Evolutionary conservation across 106 monocot species (phyloP), one percentile per base, ranked within the genome.

Genomic region (Dioscorea alata): DNA sequence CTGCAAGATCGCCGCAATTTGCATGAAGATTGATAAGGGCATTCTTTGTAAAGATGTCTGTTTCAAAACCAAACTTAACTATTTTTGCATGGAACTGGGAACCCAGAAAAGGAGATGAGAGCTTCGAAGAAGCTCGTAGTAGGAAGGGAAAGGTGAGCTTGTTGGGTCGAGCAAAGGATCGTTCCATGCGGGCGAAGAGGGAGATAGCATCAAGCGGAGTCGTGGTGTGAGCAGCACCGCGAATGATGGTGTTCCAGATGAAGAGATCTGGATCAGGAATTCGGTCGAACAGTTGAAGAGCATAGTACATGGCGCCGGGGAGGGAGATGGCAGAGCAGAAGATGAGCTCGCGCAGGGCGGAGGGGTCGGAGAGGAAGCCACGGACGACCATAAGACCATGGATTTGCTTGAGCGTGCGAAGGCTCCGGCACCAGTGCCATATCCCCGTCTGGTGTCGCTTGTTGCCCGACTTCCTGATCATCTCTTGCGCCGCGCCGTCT

Each of bases 211-310:
- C 66, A 6, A 28, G 64, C 17, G 92, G 92, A 50, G 49, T 31
- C 64, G 85, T 21, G 6, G 75, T 67, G 74, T 82, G 82, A 21
- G 92, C 79, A 34, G 82, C 72, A 31, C 82, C 88, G 12, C 88
- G 82, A 53, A 92, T 88, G 64, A 92, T 70, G 72, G 88, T 82
- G 85, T 92, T 92, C 80, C 78, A 92, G 64, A 80, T 80, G 80
- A 88, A 92, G 70, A 78, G 79, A 63, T 92, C 85, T 24, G 84
- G 84, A 12, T 63, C 65, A 16, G 77, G 75, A 15, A 83, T 81
- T 75, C 33, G 31, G 70, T 70, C 79, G 77, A 92, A 92, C 75
- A 92, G 32, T 17, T 70, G 57, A 75, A 50, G 64, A 57, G 92
- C 88, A 73, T 92, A 83, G 54, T 20, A 6, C 54, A 78, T 65